Percentiles rank a stretch among this genome's conserved stretches.
Evolutionary conservation across 257 asterid species (phyloP).

Genomic region (Solanum piurae): DNA sequence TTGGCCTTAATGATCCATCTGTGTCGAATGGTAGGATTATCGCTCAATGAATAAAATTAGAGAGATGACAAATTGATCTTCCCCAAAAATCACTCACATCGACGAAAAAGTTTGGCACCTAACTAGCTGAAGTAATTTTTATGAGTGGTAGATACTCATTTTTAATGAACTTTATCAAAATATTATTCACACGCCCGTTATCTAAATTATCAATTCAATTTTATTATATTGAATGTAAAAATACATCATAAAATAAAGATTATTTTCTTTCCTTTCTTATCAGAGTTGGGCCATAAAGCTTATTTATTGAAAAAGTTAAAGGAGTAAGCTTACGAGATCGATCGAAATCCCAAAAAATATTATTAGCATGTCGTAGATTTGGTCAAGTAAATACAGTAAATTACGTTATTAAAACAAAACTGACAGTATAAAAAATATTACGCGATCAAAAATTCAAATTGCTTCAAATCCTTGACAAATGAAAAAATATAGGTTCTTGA

Average conservation of each 20-base stretch:
- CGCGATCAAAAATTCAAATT: not conserved
- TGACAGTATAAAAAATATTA: not conserved
- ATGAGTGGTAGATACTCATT: not conserved
- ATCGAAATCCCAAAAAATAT: not conserved
- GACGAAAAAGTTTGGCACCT: not conserved
- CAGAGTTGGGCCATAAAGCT: not conserved
- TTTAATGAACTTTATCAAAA: not conserved
- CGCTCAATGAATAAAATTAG: not conserved
- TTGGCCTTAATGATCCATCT: not conserved
- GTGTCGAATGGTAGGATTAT: not conserved
- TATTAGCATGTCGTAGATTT: not conserved
- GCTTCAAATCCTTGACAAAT: constrained; percentile 9
- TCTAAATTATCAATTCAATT: not conserved
- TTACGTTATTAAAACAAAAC: not conserved
- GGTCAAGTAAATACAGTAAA: not conserved
- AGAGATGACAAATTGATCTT: not conserved
- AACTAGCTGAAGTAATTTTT: too few relatives aligned
- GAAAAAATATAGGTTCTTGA: constrained; percentile 22
- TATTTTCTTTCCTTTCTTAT: not conserved
- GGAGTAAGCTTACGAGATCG: not conserved
- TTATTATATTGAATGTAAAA: not conserved
- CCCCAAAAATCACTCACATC: not conserved
- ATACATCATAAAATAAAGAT: not conserved
- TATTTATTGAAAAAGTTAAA: not conserved
- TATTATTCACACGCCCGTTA: not conserved